These are phyloP conservation scores for Debaryomyces robertsiae DNA, from an alignment of 1,139 yeast species.

Conservation along the genomic window DNA sequence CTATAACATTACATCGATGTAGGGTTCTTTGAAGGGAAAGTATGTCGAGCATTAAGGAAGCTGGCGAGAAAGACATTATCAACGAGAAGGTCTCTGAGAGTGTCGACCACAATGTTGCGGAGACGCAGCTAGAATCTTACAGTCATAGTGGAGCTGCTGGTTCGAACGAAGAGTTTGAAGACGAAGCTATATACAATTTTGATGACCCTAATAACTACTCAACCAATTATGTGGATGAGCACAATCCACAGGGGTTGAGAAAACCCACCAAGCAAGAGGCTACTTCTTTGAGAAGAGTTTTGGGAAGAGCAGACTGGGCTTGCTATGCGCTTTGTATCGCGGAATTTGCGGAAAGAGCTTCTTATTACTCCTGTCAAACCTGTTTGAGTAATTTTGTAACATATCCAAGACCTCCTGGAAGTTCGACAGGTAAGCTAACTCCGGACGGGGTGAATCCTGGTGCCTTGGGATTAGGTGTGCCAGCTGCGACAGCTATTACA, in stretches of 20 bases:
- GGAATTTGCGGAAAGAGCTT: slow-evolving; percentile 51
- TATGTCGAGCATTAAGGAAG: slow-evolving; percentile 1
- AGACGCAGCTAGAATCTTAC: too few relatives aligned
- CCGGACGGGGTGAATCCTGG: slow-evolving; percentile 39
- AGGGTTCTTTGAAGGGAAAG: neutral
- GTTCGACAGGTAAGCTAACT: slow-evolving; percentile 48
- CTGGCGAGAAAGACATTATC: neutral
- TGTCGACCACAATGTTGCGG: neutral
- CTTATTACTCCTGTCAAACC: slow-evolving; percentile 47
- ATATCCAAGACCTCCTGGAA: slow-evolving; percentile 53
- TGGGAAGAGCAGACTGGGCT: slow-evolving; percentile 31
- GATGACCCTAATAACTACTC: slow-evolving; percentile 26
- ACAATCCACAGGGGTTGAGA: slow-evolving; percentile 37
- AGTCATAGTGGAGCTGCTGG: neutral
- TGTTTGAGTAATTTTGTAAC: slow-evolving; percentile 47
- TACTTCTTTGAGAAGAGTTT: slow-evolving; percentile 41
- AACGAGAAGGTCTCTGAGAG: neutral
- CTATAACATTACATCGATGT: neutral
- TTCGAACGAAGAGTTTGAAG: slow-evolving; percentile 12
- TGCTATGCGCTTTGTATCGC: slow-evolving; percentile 42
- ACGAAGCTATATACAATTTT: slow-evolving; percentile 17
- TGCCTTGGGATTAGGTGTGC: slow-evolving; percentile 43
- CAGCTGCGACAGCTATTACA: slow-evolving; percentile 42
- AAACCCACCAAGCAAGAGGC: slow-evolving; percentile 46
- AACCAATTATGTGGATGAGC: slow-evolving; percentile 30